These are phyloP conservation scores for Graphilbum ipis-grandicollis DNA, from an alignment of 2,329 filamentous ascomycete genomes.

Conservation along the genomic window DNA sequence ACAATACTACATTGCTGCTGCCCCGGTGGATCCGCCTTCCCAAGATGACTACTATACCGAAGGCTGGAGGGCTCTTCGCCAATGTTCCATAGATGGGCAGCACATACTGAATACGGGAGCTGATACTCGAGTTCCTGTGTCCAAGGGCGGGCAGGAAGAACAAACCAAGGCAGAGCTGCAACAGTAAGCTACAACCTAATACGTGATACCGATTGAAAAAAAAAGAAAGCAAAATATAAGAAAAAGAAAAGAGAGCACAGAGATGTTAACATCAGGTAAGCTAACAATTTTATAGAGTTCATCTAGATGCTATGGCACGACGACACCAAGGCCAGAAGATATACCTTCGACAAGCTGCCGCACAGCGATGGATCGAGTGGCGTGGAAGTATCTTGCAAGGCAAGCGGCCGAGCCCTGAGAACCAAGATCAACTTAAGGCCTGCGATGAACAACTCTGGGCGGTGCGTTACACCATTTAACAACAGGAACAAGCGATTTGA, in stretches of 20 bases:
- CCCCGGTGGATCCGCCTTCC: slow-evolving; percentile 34
- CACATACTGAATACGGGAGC: slow-evolving; percentile 48
- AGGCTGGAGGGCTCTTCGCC: slow-evolving; percentile 43
- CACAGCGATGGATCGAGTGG: slow-evolving; percentile 40
- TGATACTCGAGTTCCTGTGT: slow-evolving; percentile 38
- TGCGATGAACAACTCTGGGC: slow-evolving; percentile 38
- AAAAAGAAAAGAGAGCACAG: no score
- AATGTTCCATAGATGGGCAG: slow-evolving; percentile 45
- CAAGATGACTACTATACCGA: slow-evolving; percentile 44
- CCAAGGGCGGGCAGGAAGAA: slow-evolving; percentile 36
- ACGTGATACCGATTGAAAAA: no score
- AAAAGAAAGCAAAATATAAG: no score
- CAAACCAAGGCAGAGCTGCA: slow-evolving; percentile 44
- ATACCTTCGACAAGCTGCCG: slow-evolving; percentile 40
- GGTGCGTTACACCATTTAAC: slow-evolving; percentile 32
- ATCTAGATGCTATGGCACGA: slow-evolving; percentile 41
- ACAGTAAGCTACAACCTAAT: slow-evolving; percentile 28
- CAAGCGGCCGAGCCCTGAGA: slow-evolving; percentile 25
- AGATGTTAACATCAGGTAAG: no score
- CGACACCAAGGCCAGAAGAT: slow-evolving; percentile 50
- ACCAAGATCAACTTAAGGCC: slow-evolving; percentile 30
- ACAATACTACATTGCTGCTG: slow-evolving; percentile 44
- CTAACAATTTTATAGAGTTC: no score
- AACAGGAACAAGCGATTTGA: no score
- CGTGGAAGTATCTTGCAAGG: slow-evolving; percentile 36